phyloP scores from a whole-genome alignment of 2,329 filamentous ascomycete species.

The Diaporthe helianthi region DNA sequence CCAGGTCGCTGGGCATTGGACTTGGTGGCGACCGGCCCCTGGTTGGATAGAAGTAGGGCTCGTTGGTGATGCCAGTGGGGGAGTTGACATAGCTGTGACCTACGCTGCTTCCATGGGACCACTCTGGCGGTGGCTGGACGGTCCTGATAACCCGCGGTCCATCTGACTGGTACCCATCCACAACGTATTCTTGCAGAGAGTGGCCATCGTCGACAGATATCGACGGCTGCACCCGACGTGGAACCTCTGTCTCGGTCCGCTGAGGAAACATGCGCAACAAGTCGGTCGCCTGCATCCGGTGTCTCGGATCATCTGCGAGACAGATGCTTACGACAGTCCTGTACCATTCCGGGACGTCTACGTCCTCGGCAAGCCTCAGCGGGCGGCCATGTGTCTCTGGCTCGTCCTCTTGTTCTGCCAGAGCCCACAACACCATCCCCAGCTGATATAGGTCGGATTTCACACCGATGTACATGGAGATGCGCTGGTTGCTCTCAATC shows the following conservation, averaged over 20 bases:
- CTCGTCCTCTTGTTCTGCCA: conserved; percentile 88
- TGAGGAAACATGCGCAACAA: conserved; percentile 74
- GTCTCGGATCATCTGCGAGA: conserved; percentile 75
- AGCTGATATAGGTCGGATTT: conserved; percentile 97
- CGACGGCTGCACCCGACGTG: conserved; percentile 41
- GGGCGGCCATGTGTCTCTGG: conserved; percentile 82
- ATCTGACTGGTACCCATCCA: conserved; percentile 45
- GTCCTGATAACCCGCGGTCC: conserved; percentile 48
- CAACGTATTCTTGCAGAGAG: conserved; percentile 48
- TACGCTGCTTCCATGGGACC: conserved; percentile 48
- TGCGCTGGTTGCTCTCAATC: conserved; percentile 86
- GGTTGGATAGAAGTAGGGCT: conserved; percentile 54
- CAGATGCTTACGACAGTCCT: conserved; percentile 77
- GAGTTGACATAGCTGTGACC: conserved; percentile 48
- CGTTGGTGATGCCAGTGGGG: conserved; percentile 46
- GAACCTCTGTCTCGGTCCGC: conserved; percentile 39
- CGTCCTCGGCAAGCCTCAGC: conserved; percentile 63
- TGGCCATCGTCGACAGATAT: conserved; percentile 51
- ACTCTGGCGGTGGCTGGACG: conserved; percentile 51
- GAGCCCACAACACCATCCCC: conserved; percentile 95
- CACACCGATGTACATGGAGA: conserved; percentile 97
- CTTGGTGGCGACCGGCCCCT: conserved; percentile 63
- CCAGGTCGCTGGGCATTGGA: conserved; percentile 54
- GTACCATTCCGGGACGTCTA: conserved; percentile 80
- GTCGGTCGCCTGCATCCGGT: conserved; percentile 74